phyloP scores from a whole-genome alignment of 805 yeast species.

The Kazachstania taianensis region DNA sequence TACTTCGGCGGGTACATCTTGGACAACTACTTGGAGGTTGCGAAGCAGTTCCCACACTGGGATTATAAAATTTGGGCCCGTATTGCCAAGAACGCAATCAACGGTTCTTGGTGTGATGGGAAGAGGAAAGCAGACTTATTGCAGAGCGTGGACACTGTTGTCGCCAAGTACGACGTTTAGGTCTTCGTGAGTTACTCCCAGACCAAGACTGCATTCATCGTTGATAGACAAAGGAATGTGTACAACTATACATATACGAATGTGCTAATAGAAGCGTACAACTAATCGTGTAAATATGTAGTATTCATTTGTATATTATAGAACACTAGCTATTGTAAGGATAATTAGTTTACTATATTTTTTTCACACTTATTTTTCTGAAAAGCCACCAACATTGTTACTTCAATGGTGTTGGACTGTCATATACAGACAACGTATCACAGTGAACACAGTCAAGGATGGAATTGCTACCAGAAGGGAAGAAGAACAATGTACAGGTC shows the following conservation, averaged over 20 bases:
- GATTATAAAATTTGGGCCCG: slow-evolving; percentile 48
- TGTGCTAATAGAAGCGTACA: background rate
- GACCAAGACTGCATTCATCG: no score
- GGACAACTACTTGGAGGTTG: slow-evolving; percentile 63
- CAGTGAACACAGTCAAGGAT: no score
- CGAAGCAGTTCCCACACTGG: slow-evolving; percentile 52
- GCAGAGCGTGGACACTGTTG: slow-evolving; percentile 34
- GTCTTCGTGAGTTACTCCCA: background rate
- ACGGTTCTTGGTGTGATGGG: slow-evolving; percentile 65
- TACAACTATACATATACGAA: background rate
- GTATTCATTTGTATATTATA: no score
- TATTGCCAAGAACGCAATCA: slow-evolving; percentile 55
- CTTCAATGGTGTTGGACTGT: background rate
- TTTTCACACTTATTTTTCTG: background rate
- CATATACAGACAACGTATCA: background rate
- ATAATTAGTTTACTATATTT: no score
- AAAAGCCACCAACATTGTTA: background rate
- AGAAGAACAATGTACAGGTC: slow-evolving; percentile 32
- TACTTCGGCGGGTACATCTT: slow-evolving; percentile 79
- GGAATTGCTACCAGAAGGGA: slow-evolving; percentile 34
- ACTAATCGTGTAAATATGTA: no score
- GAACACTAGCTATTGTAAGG: no score
- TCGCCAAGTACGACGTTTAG: slow-evolving; percentile 27
- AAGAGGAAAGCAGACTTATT: slow-evolving; percentile 43
- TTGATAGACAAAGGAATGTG: no score